A percentile compares a stretch with the other conserved stretches of the same genome.
These are phyloP conservation scores for Letharia columbiana DNA, from an alignment of 495 filamentous ascomycete species.

Conservation along the genomic window DNA sequence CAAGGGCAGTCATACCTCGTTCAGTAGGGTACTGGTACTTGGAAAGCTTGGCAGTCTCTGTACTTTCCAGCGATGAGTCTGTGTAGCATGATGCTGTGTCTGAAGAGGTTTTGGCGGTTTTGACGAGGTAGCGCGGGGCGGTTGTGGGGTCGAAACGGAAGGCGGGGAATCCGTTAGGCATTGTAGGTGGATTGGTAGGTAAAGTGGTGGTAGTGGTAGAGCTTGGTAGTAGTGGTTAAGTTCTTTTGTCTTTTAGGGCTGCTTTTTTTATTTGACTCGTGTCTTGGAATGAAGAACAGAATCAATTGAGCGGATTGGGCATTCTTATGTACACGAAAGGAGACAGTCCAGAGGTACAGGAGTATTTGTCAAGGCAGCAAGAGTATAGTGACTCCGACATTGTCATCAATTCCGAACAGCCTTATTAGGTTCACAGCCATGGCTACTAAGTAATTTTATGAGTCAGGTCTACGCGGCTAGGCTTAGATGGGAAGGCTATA, in stretches of 20 bases:
- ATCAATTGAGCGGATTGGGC: conserved; percentile 5
- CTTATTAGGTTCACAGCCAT: background rate
- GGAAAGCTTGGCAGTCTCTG: conserved; percentile 1
- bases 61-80: conserved; percentile 1
- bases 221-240: background rate
- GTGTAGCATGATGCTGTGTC: background rate
- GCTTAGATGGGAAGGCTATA: background rate
- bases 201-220: background rate
- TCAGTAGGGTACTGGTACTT: conserved; percentile 14
- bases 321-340: conserved; percentile 1
- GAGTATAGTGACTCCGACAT: conserved; percentile 1
- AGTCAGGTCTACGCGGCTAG: conserved; percentile 3
- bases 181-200: conserved; percentile 6
- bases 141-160: conserved; percentile 13
- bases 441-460: background rate
- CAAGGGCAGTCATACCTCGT: background rate
- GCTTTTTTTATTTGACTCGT: background rate
- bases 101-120: conserved; percentile 2
- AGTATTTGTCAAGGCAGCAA: conserved; percentile 15
- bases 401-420: background rate
- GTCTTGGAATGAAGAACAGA: background rate
- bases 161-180: conserved; percentile 17
- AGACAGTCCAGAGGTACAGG: background rate
- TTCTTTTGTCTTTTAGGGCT: background rate
- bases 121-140: conserved; percentile 9